Conservation (phyloP, 768 basidiomycete species). For the Psilocybe sp. region DNA sequence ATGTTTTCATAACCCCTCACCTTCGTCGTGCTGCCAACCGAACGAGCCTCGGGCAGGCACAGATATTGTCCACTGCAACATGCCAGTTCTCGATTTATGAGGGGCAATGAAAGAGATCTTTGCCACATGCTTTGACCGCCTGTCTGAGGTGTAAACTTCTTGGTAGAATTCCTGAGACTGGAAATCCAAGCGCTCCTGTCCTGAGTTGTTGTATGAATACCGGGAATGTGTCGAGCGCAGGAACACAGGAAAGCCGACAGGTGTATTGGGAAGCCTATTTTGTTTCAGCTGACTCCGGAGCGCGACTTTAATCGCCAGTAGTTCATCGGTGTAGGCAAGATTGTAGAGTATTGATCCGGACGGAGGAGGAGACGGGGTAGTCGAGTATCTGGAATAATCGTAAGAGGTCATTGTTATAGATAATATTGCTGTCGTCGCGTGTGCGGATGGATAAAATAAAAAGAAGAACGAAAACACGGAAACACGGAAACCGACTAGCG, state of each 20-base stretch:
- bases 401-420: not conserved
- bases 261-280: conserved; percentile 27
- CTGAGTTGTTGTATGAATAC: conserved; percentile 30
- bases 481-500: too few species aligned
- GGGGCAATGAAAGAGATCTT: too few species aligned
- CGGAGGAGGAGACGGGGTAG: conserved; percentile 5
- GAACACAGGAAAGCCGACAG: conserved; percentile 36
- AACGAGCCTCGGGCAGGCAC: too few species aligned
- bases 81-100: too few species aligned
- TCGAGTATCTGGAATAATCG: conserved; percentile 1
- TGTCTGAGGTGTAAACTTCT: too few species aligned
- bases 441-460: too few species aligned
- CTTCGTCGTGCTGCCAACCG: conserved; percentile 14
- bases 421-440: too few species aligned
- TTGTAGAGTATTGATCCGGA: conserved; percentile 7
- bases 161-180: not conserved
- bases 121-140: too few species aligned
- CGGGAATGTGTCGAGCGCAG: conserved; percentile 16
- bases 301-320: conserved; percentile 20
- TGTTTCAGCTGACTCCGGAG: conserved; percentile 29
- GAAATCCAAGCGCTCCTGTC: conserved; percentile 21
- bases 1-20: conserved; percentile 17
- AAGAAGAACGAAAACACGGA: too few species aligned
- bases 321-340: conserved; percentile 8
- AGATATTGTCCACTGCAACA: too few species aligned